Evolutionary conservation across 169 alveolate species (phyloP).

Genomic region (Condylostoma magnum): DNA sequence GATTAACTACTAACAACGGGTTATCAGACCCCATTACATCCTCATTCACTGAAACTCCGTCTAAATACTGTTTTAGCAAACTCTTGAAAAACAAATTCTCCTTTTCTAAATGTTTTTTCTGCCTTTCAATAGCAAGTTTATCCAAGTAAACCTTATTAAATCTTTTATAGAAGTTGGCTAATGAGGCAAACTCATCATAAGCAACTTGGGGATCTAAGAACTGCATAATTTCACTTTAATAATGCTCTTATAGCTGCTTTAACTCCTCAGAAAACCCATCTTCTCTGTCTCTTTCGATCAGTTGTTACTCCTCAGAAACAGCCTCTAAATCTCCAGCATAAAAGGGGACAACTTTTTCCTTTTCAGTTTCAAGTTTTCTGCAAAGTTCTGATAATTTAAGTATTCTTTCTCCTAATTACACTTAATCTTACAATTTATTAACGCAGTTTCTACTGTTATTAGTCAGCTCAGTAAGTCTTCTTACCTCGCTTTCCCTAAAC

Average conservation of each 20-base stretch:
- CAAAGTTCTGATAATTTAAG: conserved; percentile 82
- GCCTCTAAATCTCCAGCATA: conserved; percentile 52
- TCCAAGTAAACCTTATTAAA: conserved; percentile 87
- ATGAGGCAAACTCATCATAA: conserved; percentile 11
- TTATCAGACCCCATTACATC: conserved; percentile 70
- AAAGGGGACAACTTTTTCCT: conserved; percentile 90
- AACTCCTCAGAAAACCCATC: conserved; percentile 69
- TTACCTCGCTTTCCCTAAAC: conserved; percentile 78
- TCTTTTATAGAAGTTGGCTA: conserved; percentile 42
- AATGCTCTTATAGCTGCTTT: conserved; percentile 10
- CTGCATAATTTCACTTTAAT: conserved; percentile 7
- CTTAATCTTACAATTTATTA: conserved; percentile 74
- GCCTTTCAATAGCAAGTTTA: conserved; percentile 84
- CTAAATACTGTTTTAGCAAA: conserved; percentile 85
- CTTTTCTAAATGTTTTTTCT: conserved; percentile 78
- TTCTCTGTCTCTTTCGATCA: conserved; percentile 70
- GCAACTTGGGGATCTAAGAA: conserved; percentile 26
- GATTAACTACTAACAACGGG: conserved; percentile 59
- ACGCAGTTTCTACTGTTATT: conserved; percentile 75
- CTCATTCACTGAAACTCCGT: conserved; percentile 88
- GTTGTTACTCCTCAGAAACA: conserved; percentile 59
- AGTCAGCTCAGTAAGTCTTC: conserved; percentile 72
- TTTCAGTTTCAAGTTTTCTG: conserved; percentile 90
- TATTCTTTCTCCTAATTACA: conserved; percentile 73
- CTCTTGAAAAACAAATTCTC: conserved; percentile 81